These are phyloP conservation scores for Phytophthora quininea DNA, from an alignment of 352 stramenopile genomes.

Conservation along the genomic window DNA sequence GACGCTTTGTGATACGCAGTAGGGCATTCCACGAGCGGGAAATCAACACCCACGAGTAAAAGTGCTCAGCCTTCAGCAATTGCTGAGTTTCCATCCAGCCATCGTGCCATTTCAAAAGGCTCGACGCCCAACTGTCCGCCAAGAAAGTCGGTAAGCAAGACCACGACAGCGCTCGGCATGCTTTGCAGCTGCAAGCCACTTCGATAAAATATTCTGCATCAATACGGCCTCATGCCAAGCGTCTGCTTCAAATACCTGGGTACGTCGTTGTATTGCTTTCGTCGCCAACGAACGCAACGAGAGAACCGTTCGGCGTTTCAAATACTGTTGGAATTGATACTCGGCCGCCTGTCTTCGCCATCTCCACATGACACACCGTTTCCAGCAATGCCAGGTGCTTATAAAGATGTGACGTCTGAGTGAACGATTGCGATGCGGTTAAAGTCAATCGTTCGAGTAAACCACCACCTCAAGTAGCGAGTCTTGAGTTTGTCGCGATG, in stretches of 20 bases:
- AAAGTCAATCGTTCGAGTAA: conserved; percentile 12
- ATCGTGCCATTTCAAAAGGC: conserved; percentile 23
- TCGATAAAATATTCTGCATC: conserved; percentile 16
- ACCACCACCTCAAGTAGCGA: conserved; percentile 9
- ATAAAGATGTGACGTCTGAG: conserved; percentile 9
- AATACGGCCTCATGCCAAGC: conserved; percentile 29
- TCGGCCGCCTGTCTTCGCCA: conserved; percentile 14
- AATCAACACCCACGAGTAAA: conserved; percentile 14
- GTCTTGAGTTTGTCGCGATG: conserved; percentile 5
- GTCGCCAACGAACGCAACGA: conserved; percentile 5
- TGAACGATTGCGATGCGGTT: conserved; percentile 8
- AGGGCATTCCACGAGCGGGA: conserved; percentile 25
- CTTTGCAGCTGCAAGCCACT: conserved; percentile 16
- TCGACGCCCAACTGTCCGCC: conserved; percentile 18
- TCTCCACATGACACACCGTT: conserved; percentile 7
- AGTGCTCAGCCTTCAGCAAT: conserved; percentile 15
- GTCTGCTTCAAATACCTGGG: conserved; percentile 26
- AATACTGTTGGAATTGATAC: conserved; percentile 14
- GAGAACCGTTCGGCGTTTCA: conserved; percentile 20
- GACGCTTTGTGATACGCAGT: conserved; percentile 29
- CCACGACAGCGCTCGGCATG: conserved; percentile 6
- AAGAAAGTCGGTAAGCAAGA: conserved; percentile 15
- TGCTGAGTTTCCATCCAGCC: conserved; percentile 18
- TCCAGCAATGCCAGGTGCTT: conserved; percentile 13
- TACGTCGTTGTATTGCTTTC: conserved; percentile 6